A percentile compares a stretch with the other conserved stretches of the same genome.
Conservation (phyloP, 495 filamentous ascomycete genomes). For the Haplographium delicatum region DNA sequence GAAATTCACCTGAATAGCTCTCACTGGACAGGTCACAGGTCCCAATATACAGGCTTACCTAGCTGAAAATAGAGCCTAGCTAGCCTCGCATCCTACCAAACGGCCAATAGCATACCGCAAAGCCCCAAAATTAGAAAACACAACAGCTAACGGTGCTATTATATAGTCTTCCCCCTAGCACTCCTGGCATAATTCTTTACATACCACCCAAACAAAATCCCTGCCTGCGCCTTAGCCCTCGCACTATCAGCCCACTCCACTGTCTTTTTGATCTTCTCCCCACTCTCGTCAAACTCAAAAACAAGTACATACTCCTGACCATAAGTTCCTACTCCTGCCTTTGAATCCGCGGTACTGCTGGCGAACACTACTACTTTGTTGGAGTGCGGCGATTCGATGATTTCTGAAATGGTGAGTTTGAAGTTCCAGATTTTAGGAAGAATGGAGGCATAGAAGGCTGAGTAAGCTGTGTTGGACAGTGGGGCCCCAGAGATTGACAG, state of each 20-base stretch:
- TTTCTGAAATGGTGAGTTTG: background rate
- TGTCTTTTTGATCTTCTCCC: conserved; percentile 9
- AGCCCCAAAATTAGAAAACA: too few species aligned
- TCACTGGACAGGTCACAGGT: too few species aligned
- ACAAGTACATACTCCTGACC: conserved; percentile 8
- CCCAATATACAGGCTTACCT: too few species aligned
- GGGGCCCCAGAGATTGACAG: background rate
- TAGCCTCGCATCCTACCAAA: too few species aligned
- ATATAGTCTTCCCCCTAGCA: too few species aligned
- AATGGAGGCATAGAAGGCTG: background rate
- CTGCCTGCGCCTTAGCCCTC: conserved; percentile 1
- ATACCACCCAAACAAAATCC: conserved; percentile 1
- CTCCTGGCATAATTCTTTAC: too few species aligned
- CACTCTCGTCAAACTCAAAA: conserved; percentile 10
- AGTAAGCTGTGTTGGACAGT: conserved; percentile 4
- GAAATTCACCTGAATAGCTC: too few species aligned
- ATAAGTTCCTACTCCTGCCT: conserved; percentile 2
- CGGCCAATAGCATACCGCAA: too few species aligned
- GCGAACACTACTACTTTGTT: conserved; percentile 6
- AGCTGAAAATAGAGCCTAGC: too few species aligned
- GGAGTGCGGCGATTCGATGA: conserved; percentile 1
- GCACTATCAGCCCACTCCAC: conserved; percentile 7
- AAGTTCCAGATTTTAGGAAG: conserved; percentile 4
- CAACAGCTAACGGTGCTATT: too few species aligned
- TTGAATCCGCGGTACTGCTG: background rate